These are phyloP conservation scores for Arthrobotrys entomopaga DNA, from an alignment of 2,329 filamentous ascomycete species.

Conservation along the genomic window DNA sequence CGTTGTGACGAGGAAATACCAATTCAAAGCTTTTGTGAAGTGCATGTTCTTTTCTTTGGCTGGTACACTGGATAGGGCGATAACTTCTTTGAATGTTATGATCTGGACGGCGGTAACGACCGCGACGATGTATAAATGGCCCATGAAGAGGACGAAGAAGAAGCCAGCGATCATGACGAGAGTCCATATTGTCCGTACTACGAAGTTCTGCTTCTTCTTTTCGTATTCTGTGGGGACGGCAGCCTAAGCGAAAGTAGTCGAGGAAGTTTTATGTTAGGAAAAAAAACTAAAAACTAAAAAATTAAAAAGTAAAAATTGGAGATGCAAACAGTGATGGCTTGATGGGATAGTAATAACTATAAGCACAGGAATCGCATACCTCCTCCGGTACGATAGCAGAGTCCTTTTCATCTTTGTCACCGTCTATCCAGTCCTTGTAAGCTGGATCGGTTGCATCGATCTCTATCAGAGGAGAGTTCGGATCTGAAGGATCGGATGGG, in stretches of 20 bases:
- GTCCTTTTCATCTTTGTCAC: conserved; percentile 46
- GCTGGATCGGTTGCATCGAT: conserved; percentile 47
- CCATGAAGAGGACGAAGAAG: conserved; percentile 90
- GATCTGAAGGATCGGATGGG: conserved; percentile 48
- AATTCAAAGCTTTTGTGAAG: conserved; percentile 96
- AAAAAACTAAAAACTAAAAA: conserved; percentile 1
- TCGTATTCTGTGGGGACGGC: conserved; percentile 77
- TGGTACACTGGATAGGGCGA: conserved; percentile 94
- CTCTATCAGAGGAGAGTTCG: conserved; percentile 52
- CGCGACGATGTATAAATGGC: conserved; percentile 95
- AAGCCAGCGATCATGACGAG: conserved; percentile 96
- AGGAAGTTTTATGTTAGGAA: conserved; percentile 32
- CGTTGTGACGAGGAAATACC: conserved; percentile 98
- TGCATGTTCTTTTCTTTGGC: conserved; percentile 88
- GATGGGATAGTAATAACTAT: conserved; percentile 23
- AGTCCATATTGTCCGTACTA: conserved; percentile 96
- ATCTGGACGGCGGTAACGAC: conserved; percentile 95
- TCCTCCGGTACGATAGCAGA: conserved; percentile 1
- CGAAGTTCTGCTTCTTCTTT: conserved; percentile 98
- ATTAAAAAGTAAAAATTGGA: conserved; percentile 36
- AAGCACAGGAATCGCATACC: conserved; percentile 22
- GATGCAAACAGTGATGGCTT: conserved; percentile 38
- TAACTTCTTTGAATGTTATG: conserved; percentile 98
- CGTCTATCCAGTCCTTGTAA: conserved; percentile 52
- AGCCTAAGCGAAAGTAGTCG: conserved; percentile 54